phyloP scores from a whole-genome alignment of 2,329 filamentous ascomycete species.

The Cylindrodendrum hubeiense region DNA sequence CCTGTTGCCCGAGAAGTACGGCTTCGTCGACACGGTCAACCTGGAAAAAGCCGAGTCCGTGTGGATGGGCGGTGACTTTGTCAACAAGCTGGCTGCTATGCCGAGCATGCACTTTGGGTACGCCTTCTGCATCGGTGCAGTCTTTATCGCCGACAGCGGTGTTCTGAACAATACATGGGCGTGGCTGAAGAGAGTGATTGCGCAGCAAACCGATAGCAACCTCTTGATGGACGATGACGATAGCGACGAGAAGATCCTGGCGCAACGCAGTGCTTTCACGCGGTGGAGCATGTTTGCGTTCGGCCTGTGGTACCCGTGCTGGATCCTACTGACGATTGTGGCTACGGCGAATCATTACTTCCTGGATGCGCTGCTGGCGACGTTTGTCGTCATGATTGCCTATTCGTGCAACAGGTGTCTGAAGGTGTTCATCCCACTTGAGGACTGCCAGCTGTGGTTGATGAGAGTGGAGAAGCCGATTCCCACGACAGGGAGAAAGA shows the following conservation, averaged over 20 bases:
- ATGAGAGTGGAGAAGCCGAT: slow-evolving; percentile 73
- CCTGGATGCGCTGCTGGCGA: slow-evolving; percentile 73
- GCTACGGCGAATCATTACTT: slow-evolving; percentile 74
- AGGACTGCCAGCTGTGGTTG: slow-evolving; percentile 74
- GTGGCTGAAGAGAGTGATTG: slow-evolving; percentile 6
- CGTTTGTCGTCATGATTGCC: slow-evolving; percentile 69
- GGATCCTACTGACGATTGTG: slow-evolving; percentile 68
- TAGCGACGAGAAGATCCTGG: slow-evolving; percentile 32
- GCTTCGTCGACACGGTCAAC: slow-evolving; percentile 68
- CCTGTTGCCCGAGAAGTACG: slow-evolving; percentile 66
- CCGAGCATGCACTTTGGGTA: slow-evolving; percentile 69
- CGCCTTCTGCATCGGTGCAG: slow-evolving; percentile 64
- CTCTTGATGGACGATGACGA: slow-evolving; percentile 24
- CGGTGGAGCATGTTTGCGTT: slow-evolving; percentile 44
- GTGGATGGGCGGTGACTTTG: slow-evolving; percentile 72
- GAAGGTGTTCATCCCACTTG: slow-evolving; percentile 70
- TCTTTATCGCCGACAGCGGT: slow-evolving; percentile 64
- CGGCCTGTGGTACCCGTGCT: slow-evolving; percentile 64
- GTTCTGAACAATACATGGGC: slow-evolving; percentile 54
- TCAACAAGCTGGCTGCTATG: slow-evolving; percentile 69
- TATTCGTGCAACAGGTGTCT: slow-evolving; percentile 65
- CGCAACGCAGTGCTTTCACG: slow-evolving; percentile 32
- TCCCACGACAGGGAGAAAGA: slow-evolving; percentile 56
- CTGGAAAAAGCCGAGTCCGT: slow-evolving; percentile 57
- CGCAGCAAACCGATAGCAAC: not conserved